Percentiles rank a stretch among this genome's conserved stretches.
These are phyloP conservation scores for Aspergillus intermedius DNA, from an alignment of 2,329 filamentous ascomycete genomes.

Conservation along the genomic window DNA sequence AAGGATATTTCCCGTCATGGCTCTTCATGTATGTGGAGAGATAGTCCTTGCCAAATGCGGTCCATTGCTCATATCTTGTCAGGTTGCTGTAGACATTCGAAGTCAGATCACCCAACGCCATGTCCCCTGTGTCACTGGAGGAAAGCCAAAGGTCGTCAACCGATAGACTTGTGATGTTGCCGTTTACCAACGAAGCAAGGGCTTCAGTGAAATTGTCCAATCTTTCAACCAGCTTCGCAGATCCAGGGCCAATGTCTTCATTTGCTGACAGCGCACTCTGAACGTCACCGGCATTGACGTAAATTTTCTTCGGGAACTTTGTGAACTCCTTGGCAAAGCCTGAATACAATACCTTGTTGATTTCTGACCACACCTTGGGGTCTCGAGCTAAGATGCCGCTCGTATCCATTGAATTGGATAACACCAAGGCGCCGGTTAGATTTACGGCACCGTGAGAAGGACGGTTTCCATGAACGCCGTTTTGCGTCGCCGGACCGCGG, in stretches of 20 bases:
- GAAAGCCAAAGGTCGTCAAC: neutral
- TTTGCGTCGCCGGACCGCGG: constrained; percentile 42
- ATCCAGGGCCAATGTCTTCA: neutral
- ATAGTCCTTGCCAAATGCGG: neutral
- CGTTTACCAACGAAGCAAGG: neutral
- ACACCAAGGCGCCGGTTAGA: constrained; percentile 38
- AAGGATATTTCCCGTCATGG: neutral
- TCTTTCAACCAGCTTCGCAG: neutral
- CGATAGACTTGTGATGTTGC: neutral
- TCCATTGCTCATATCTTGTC: neutral
- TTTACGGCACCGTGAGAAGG: constrained; percentile 38
- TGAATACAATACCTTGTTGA: constrained; percentile 9
- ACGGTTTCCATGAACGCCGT: constrained; percentile 47
- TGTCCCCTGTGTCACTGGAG: neutral
- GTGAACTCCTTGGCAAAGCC: neutral
- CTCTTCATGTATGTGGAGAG: neutral
- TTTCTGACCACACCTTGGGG: constrained; percentile 9
- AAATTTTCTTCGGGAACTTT: neutral
- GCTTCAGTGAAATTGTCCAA: neutral
- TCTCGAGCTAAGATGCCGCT: constrained; percentile 36
- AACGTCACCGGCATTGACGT: neutral
- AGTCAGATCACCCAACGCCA: neutral
- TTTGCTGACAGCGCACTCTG: neutral
- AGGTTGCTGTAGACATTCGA: neutral
- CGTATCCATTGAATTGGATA: constrained; percentile 38